Evolutionary conservation across 805 yeast genomes (phyloP).

Genomic region (Candida dajiaensis): DNA sequence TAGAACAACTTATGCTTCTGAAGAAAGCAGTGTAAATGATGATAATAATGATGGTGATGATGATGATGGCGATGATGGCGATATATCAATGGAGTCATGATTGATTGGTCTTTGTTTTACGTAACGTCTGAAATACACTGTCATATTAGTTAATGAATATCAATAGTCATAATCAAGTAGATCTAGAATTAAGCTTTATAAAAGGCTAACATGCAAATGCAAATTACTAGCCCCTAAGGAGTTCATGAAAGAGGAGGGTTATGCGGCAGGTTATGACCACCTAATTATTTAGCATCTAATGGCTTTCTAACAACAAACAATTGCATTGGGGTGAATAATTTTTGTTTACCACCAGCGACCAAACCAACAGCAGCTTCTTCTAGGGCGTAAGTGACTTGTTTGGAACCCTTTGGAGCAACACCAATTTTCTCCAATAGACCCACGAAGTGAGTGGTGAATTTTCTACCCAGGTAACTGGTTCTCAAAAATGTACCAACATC

Average conservation of each 20-base stretch:
- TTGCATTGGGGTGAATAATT: slow-evolving; percentile 97
- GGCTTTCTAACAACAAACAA: slow-evolving; percentile 88
- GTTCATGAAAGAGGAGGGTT: too few species aligned
- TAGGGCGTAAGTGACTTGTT: slow-evolving; percentile 83
- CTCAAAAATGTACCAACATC: slow-evolving; percentile 84
- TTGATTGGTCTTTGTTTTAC: background rate
- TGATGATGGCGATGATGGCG: slow-evolving; percentile 18
- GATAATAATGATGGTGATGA: slow-evolving; percentile 7
- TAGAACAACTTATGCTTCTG: too few species aligned
- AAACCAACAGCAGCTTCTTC: slow-evolving; percentile 96
- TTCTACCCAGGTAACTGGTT: slow-evolving; percentile 83
- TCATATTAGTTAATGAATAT: background rate
- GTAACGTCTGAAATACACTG: background rate
- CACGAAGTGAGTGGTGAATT: slow-evolving; percentile 72
- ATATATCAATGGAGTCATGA: slow-evolving; percentile 16
- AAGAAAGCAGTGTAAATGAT: slow-evolving; percentile 1
- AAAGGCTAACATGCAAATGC: background rate
- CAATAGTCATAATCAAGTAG: background rate
- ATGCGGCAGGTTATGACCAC: too few species aligned
- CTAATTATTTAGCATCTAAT: slow-evolving; percentile 17
- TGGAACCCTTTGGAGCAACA: slow-evolving; percentile 88
- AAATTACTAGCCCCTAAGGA: background rate
- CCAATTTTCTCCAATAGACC: slow-evolving; percentile 80
- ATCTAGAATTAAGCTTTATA: background rate
- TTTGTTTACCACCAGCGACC: slow-evolving; percentile 86